Base-by-base conservation (phyloP, 129 eudicot genomes). In the Helianthus tuberosus region DNA sequence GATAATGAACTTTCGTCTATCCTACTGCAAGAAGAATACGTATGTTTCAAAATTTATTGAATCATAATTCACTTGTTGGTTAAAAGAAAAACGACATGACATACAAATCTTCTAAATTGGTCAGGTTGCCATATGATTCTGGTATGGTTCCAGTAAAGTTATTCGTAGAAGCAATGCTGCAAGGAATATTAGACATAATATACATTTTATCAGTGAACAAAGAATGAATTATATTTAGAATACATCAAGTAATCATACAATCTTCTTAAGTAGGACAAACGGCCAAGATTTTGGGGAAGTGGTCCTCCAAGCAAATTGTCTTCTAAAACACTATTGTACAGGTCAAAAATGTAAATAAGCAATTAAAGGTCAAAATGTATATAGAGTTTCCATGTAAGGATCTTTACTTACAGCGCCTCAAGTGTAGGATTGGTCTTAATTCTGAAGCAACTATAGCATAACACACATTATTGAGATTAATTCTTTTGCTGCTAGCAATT, bases 131-230 rank as follows among this genome's bases (percentile, higher is more conserved):
- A 73, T 80, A 90, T 23, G 79, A 73, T 72, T 64, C 88, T 2
- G 98, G 98, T 75, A 93, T 90, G 50, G 88, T 81, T 78, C 98
- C 98, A 20, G 75, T 90, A 73, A 93, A 86, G 73, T 83, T 80
- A 81, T 89, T 92, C 9, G 86, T 88, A 60, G 91, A 77, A 80
- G 74, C 91, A 64, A 83, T 57, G 68, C 98, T 92, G 96, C 96
- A 83, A 5, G 8, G n/a, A n/a, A 79, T 48, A 77, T 35, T 27
- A 68, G 44, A 29, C 35, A 27, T 29, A 60, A 12, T 5, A 11
- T 60, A 39, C 7, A 60, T 11, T 60, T 8, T 60, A 29, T 10
- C 16, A 32, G 29, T 29, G 66, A 60, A 12, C 43, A 60, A 29
- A 60, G 5, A 3, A 29, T 13, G 11, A 60, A 11, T 13, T 27